Evolutionary conservation across 2,329 filamentous ascomycete species (phyloP).

Genomic region (Aspergillus pseudonomiae): DNA sequence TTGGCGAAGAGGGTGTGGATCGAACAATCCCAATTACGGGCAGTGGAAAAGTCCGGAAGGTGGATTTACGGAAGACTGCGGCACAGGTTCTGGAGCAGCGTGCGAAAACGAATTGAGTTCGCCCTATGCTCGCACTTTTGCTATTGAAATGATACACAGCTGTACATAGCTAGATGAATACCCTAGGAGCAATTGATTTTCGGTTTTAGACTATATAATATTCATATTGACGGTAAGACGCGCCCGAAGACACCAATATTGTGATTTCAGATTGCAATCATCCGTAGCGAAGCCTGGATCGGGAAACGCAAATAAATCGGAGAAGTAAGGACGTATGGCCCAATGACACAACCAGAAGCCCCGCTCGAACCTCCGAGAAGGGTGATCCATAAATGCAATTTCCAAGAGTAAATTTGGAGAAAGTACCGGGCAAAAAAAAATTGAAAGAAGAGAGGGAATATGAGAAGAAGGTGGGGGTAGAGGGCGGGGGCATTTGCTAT

Average conservation of each 20-base stretch:
- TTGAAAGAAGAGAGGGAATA: neutral
- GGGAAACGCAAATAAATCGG: neutral
- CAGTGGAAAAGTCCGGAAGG: slow-evolving; percentile 70
- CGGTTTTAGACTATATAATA: neutral
- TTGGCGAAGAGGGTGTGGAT: slow-evolving; percentile 63
- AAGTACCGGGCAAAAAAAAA: neutral
- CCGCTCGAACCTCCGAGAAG: neutral
- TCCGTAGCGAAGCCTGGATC: neutral
- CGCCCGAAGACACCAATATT: neutral
- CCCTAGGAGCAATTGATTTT: neutral
- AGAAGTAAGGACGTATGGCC: neutral
- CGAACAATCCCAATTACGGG: slow-evolving; percentile 65
- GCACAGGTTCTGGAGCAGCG: slow-evolving; percentile 45
- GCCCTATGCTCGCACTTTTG: neutral
- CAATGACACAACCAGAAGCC: neutral
- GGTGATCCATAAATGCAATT: neutral
- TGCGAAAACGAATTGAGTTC: neutral
- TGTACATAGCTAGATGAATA: slow-evolving; percentile 11
- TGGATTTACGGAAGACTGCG: slow-evolving; percentile 56
- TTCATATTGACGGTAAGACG: neutral
- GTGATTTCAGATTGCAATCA: neutral
- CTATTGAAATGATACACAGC: slow-evolving; percentile 7
- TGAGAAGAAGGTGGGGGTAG: neutral
- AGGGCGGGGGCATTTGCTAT: neutral
- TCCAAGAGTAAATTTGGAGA: neutral